These are phyloP conservation scores for Cicer yamashitae DNA, from an alignment of 306 rosid species.

Conservation along the genomic window DNA sequence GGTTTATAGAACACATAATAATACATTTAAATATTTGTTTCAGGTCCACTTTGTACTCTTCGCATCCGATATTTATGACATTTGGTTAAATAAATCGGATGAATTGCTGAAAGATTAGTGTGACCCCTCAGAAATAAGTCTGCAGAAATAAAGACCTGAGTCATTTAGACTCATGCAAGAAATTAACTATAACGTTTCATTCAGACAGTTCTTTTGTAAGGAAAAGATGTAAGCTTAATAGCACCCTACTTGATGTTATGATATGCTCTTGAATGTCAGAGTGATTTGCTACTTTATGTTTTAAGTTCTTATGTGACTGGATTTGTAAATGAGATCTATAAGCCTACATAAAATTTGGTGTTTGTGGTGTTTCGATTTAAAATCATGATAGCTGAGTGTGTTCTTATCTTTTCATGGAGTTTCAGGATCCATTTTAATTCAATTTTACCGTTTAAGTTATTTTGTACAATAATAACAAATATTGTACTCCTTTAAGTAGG, in stretches of 20 bases:
- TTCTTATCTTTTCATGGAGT: neutral
- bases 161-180: slow-evolving; percentile 30
- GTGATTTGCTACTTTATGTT: slow-evolving; percentile 7
- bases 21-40: slow-evolving; percentile 14
- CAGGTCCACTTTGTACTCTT: slow-evolving; percentile 88
- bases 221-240: slow-evolving; percentile 10
- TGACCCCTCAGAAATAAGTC: slow-evolving; percentile 3
- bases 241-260: slow-evolving; percentile 1
- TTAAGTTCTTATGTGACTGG: neutral
- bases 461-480: neutral
- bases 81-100: slow-evolving; percentile 67
- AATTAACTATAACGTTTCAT: slow-evolving; percentile 19
- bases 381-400: neutral
- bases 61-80: slow-evolving; percentile 57
- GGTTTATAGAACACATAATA: slow-evolving; percentile 29
- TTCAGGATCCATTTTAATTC: neutral
- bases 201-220: slow-evolving; percentile 7
- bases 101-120: slow-evolving; percentile 60
- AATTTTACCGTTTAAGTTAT: neutral
- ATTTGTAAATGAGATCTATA: slow-evolving; percentile 8
- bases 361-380: neutral
- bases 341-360: slow-evolving; percentile 7
- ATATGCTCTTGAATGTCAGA: neutral
- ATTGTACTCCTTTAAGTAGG: too few species aligned
- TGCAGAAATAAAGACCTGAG: slow-evolving; percentile 20